Base-by-base conservation (phyloP, 2,329 filamentous ascomycete genomes). In the Raffaelea arxii region DNA sequence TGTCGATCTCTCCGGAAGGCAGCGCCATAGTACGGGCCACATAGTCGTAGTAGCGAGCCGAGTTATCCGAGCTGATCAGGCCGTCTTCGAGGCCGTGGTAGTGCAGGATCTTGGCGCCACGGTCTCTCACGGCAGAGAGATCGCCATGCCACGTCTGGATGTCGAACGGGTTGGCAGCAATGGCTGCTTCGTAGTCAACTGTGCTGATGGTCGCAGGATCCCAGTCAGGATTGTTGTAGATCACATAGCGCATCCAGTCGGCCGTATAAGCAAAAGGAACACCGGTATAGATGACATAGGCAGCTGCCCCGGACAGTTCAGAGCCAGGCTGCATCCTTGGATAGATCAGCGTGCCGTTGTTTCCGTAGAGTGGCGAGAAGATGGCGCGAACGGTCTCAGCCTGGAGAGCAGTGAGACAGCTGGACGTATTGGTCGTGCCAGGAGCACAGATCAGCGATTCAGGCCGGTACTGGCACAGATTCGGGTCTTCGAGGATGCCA, bases 11-110 rank as follows among this genome's bases (percentile, higher is more conserved):
- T 58, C 54, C 18, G 47, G 43, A 41, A 58, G 42, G 35, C 72
- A 72, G 55, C 77, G 73, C 59, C 65, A 76, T 50, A 69, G 67
- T 10, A 76, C 57, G 27, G 32, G 35, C 18, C 11, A 47, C 25
- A 30, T 36, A 47, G 23, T 12, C 43, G 18, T 32, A 32, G 9
- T 32, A 32, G 27, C 27, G 27, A 9, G 27, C 10, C 16, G 27
- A 32, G 27, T 10, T 32, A 16, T 32, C 27, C 10, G 10, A 10
- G 10, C 10, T 10, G 27, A 32, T 32, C 27, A 32, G 16, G 16
- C 10, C 10, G 27, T 32, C 27, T 16, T 9, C 27, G 10, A 10
- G 27, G 27, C 27, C 27, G 27, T 32, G 27, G 10, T 16, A 32
- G 27, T 32, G 27, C 27, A 32, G 27, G 10, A 32, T 9, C 27